Base-by-base conservation (phyloP, 345 rosid species). In the Heritiera littoralis region DNA sequence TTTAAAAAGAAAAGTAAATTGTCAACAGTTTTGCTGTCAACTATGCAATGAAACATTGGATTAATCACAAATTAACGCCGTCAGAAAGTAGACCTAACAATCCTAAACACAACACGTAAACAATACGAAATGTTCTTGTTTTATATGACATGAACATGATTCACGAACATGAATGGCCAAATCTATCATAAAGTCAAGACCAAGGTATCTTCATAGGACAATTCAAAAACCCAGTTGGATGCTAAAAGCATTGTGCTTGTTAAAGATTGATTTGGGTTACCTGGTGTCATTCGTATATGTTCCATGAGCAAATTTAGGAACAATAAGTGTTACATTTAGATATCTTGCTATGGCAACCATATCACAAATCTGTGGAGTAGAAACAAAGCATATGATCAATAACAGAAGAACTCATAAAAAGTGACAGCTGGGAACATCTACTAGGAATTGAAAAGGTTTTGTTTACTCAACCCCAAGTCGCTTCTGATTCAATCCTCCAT, bases 401-500 rank as follows among this genome's bases (percentile, higher is more conserved):
- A 17, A 9, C 61, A 56, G 61, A 56, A 56, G 61, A 56, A 56
- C 61, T 48, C 2, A 49, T 14, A 1, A 6, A 52, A 52, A 12
- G 49, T 8, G 49, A 46, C 49, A 46, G 9, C 12, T 8, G 49
- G 2, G n/a, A 40, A 28, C 40, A 64, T 28, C 13, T 28, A 28
- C 7, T 45, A 66, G 5, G 0, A 54, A 15, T 3, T 6, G 20
- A 45, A 45, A 51, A 48, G 6, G 1, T 61, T 63, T 14, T 28
- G 40, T 17, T 35, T 46, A 40, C 80, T n/a, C 43, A 77, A 77
- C 74, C 48, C 96, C 99, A 77, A 97, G 92, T 85, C 99, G 84
- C 99, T 92, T 95, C 86, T 93, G 97, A 81, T 93, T 95, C 80
- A 95, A 97, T 68, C 99, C 99, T 86, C 99, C 98, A 84, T 93